Evolutionary conservation across 202 grass and related monocot species (phyloP), one percentile per base, ranked within the genome.

Genomic region (Carex arenaria): DNA sequence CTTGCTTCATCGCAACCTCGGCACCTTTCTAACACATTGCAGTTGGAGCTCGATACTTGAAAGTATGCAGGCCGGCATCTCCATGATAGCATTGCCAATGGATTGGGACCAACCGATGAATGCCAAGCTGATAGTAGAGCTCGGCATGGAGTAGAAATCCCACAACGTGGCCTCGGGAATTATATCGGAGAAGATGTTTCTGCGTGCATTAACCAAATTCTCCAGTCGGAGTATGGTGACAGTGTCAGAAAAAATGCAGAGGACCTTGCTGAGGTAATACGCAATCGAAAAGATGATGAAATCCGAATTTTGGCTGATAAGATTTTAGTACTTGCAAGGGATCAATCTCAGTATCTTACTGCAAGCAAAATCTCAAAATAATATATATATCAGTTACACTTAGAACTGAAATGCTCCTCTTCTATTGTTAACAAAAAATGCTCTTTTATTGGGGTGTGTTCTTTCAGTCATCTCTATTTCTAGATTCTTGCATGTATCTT

Each of bases 21-120:
- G 63, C 1, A 15, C 7, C 22, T 82, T 82, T 12, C n/a, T 82
- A 26, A 82, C 80, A n/a, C 80, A 82, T 20, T 82, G 63, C 42
- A 63, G 80, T 28, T 85, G 84, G 62, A 81, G 85, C 53, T 86
- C 78, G 2, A 22, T 81, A 2, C 56, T 81, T 4, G 85, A 86
- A 53, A 32, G 78, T 13, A 57, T 86, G 22, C 53, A 66, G 34
- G 61, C 80, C 23, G 78, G 85, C 18, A 38, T 81, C 9, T 66
- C 85, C 23, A 20, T 86, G 32, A 40, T 86, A 6, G 64, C 76
- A 1, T 54, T 81, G 65, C 85, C 78, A 1, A 63, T 81, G 77
- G 9, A 51, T 8, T 3, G n/a, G 7, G 85, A 86, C 54, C 85
- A 81, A 45, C 61, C 18, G 7, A 10, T 51, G 0, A 86, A 80